Conservation (phyloP, 1,284 basidiomycete genomes). For the Thelephora terrestris region DNA sequence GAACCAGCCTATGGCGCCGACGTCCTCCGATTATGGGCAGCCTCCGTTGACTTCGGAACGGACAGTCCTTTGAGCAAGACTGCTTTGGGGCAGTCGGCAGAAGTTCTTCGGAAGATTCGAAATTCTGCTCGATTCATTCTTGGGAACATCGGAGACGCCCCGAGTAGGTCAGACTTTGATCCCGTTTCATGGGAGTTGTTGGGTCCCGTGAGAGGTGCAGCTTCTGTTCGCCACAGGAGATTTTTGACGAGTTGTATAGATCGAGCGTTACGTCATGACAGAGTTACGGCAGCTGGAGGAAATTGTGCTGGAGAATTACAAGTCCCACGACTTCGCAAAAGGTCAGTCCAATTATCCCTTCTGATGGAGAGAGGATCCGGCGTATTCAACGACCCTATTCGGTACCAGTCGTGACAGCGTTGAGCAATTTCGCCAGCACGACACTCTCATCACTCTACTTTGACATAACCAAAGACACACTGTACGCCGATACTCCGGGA, state of each 20-base stretch:
- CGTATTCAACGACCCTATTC: background rate
- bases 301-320: constrained; percentile 59
- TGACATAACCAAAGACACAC: constrained; percentile 82
- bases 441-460: constrained; percentile 82
- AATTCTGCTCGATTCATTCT: constrained; percentile 88
- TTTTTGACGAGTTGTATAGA: constrained; percentile 30
- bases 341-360: constrained; percentile 34
- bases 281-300: constrained; percentile 70
- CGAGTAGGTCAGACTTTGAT: constrained; percentile 21
- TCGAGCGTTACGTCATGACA: constrained; percentile 81
- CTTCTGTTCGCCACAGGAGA: constrained; percentile 3
- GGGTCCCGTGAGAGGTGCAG: constrained; percentile 43
- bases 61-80: constrained; percentile 83
- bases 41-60: constrained; percentile 82
- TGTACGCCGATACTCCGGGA: constrained; percentile 65
- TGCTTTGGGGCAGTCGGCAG: constrained; percentile 69
- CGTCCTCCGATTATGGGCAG: constrained; percentile 85
- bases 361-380: background rate
- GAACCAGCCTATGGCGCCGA: constrained; percentile 82
- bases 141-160: constrained; percentile 56
- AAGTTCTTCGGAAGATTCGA: constrained; percentile 78
- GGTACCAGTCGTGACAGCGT: constrained; percentile 42
- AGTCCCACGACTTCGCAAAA: constrained; percentile 74
- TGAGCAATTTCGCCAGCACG: constrained; percentile 61
- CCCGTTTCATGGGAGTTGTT: constrained; percentile 38